Evolutionary conservation across 2,329 filamentous ascomycete species (phyloP), one percentile per base, ranked within the genome.

Genomic region (Clarireedia sp.): DNA sequence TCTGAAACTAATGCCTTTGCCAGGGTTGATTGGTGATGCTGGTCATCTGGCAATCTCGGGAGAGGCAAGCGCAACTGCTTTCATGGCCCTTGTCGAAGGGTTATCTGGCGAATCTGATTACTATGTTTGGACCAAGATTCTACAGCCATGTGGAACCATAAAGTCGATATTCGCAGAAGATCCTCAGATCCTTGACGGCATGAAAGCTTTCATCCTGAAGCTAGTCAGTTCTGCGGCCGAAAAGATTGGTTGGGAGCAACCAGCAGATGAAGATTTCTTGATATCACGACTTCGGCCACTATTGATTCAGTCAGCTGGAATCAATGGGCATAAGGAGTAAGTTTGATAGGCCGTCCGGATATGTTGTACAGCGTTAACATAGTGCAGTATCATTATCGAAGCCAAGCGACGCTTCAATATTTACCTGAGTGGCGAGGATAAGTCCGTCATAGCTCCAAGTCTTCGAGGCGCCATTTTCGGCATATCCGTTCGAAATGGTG

Each of bases 1-100:
- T 36, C 17, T 10, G 16, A 33, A 26, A 21, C 48, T 56, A n/a
- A 56, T 19, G n/a, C 6, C 21, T 17, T 1, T 26, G 17, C 3
- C 54, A 67, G 65, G 65, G 41, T 82, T 96, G 51, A 82, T 96
- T 57, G 90, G 89, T 58, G 95, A 96, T 66, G 90, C 92, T 19
- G 87, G 88, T 47, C 90, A 94, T 50, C 80, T 97, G 61, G 90
- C 94, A 38, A 83, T 95, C 58, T 88, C 94, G 56, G 94, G 94
- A 21, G 83, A 94, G 67, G 86, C 87, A 49, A 89, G 83, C 3
- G 96, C 91, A 0, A 77, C 90, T 23, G 87, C 88, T 8, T 78
- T 99, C 12, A 75, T 99, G 29, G 84, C 87, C 12, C 87, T 99
- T 64, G 74, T 96, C 10, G 82, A 95, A 69, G 87, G 87, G n/a